Evolutionary conservation across 768 basidiomycete genomes (phyloP).

Genomic region (Collybia sp.): DNA sequence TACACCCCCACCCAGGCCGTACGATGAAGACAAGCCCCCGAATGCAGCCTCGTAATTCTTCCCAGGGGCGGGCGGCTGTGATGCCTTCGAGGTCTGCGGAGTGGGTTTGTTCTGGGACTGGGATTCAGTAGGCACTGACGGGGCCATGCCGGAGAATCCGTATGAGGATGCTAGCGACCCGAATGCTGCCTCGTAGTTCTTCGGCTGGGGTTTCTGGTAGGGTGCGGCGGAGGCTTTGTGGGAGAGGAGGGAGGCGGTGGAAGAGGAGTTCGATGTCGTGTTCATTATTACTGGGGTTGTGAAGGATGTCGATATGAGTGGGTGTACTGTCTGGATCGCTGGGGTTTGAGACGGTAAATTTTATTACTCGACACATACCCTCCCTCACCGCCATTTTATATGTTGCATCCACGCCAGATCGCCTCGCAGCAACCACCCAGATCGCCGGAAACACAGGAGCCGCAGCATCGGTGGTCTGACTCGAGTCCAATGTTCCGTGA

Average conservation of each 20-base stretch:
- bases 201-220: neutral
- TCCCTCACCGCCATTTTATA: too few relatives aligned
- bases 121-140: neutral
- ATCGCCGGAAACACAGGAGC: too few relatives aligned
- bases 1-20: conserved; percentile 12
- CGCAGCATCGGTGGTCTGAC: too few relatives aligned
- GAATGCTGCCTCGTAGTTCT: neutral
- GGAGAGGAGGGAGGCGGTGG: neutral
- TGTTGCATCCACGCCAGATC: too few relatives aligned
- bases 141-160: neutral
- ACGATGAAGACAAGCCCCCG: conserved; percentile 12
- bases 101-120: neutral
- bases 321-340: too few relatives aligned
- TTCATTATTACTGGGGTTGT: neutral
- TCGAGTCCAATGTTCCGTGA: too few relatives aligned
- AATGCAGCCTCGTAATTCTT: conserved; percentile 20
- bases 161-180: neutral
- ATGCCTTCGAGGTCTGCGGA: neutral
- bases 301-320: too few relatives aligned
- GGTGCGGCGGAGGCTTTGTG: neutral
- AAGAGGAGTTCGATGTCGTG: neutral
- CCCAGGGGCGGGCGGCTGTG: neutral
- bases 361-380: too few relatives aligned
- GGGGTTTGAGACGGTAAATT: too few relatives aligned
- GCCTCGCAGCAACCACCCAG: too few relatives aligned